A percentile compares a stretch with the other conserved stretches of the same genome.
Evolutionary conservation across 73 alveolate genomes (phyloP).

Genomic region (Paramecium tetraurelia): DNA sequence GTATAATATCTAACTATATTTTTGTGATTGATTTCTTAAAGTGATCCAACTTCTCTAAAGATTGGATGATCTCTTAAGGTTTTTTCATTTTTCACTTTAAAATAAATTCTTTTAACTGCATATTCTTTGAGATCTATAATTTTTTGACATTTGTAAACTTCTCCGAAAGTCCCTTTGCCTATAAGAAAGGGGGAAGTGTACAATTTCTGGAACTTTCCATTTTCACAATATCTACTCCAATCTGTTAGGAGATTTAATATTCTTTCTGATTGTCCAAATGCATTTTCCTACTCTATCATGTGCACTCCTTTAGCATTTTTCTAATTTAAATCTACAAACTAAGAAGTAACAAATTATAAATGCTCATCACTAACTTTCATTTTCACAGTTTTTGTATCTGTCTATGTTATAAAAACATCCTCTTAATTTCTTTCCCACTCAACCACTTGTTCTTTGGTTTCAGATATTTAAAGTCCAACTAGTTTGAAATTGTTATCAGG

Average conservation of each 20-base stretch:
- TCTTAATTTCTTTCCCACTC: neutral
- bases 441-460: neutral
- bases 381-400: neutral
- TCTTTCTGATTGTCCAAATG: neutral
- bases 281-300: neutral
- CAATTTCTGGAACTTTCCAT: conserved; percentile 29
- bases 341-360: neutral
- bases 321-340: neutral
- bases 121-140: neutral
- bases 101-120: conserved; percentile 8
- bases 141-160: neutral
- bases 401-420: neutral
- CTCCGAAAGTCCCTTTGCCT: conserved; percentile 37
- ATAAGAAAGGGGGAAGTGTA: neutral
- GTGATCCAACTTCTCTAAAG: conserved; percentile 14
- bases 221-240: conserved; percentile 11
- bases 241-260: neutral
- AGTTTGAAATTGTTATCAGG: neutral
- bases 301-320: neutral
- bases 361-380: neutral
- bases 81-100: neutral
- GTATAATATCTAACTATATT: conserved; percentile 41
- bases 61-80: neutral
- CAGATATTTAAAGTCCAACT: neutral
- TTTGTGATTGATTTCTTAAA: neutral